Base-by-base conservation (phyloP, 768 basidiomycete species). In the Floccularia luteovirens region DNA sequence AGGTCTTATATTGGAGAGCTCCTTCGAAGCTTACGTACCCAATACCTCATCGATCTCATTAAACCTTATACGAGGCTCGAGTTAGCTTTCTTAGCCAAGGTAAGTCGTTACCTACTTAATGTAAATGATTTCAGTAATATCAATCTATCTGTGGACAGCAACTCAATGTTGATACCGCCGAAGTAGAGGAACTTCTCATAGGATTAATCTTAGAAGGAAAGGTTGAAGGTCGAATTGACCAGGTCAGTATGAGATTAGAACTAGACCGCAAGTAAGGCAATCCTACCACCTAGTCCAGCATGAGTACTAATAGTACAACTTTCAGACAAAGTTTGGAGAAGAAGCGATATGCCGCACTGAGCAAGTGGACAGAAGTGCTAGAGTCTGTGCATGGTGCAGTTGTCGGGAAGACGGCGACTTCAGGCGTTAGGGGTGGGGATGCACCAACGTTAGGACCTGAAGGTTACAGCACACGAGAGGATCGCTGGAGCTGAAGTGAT, bases 21-120 rank as follows among this genome's bases (percentile, higher is more conserved):
- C 14, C 72, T 99, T 44, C 85, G 88, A 38, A 93, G 90, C 55
- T 64, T 99, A 42, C 76, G 96, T 5, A 98, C 96, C 0, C 91
- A 94, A 53, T 99, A 97, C 56, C 77, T 99, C 49, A 91, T 98
- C 49, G 96, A 98, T 55, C 78, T 97, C 44, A 96, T 98, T 69
- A 94, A 93, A 59, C 93, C 96, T 5, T 99, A 99, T 64, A 93
- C 90, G 1, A 75, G 94, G 23, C 73, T 99, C 22, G 94, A 98
- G 58, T 72, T 98, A 30, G 76, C 83, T 14, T 96, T 93, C 72
- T 76, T 99, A 4, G 92, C 90, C 24, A 90, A 88, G 71, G 93
- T 87, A 46, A 36, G 66, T 52, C 8, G 5, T 21, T 32, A 34
- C 2, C 12, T 17, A 2, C 32, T 37, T 13, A 7, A 30, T 28